These are phyloP conservation scores for Paraglomus occultum DNA, from an alignment of 192 early-diverging fungal genomes.

Conservation along the genomic window DNA sequence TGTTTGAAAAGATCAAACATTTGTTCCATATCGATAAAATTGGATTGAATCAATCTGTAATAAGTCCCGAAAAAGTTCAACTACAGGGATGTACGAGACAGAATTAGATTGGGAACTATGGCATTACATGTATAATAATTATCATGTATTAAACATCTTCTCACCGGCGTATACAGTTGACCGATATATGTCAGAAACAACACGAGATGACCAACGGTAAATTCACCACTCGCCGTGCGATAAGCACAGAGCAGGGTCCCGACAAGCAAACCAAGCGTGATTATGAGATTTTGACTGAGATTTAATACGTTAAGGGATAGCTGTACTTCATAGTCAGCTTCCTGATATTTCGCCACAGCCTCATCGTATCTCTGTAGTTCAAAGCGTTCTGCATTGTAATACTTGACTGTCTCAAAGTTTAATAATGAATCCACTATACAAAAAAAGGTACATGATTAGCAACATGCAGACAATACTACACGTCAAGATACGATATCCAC, in stretches of 20 bases:
- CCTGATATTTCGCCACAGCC: conserved; percentile 76
- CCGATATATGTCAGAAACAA: conserved; percentile 82
- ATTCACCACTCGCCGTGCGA: conserved; percentile 66
- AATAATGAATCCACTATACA: conserved; percentile 82
- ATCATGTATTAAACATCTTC: conserved; percentile 22
- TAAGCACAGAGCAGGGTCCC: conserved; percentile 85
- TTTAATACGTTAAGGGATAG: conserved; percentile 81
- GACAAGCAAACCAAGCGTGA: conserved; percentile 76
- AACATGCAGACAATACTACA: not conserved
- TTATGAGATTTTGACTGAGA: conserved; percentile 82
- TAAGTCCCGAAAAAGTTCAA: conserved; percentile 91
- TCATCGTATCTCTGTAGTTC: conserved; percentile 79
- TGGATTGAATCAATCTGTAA: conserved; percentile 92
- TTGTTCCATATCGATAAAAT: conserved; percentile 96
- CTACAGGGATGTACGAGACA: conserved; percentile 30
- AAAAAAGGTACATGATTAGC: conserved; percentile 19
- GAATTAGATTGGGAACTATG: not conserved
- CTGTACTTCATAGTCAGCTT: conserved; percentile 79
- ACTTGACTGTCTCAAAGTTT: conserved; percentile 99
- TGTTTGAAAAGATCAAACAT: conserved; percentile 86
- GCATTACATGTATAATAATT: not conserved
- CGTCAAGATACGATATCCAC: not conserved
- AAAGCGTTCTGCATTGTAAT: conserved; percentile 88
- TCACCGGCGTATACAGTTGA: conserved; percentile 89
- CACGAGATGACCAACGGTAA: conserved; percentile 85